Base-by-base conservation (phyloP, 2,329 filamentous ascomycete genomes). In the Aspergillus costaricaensis region DNA sequence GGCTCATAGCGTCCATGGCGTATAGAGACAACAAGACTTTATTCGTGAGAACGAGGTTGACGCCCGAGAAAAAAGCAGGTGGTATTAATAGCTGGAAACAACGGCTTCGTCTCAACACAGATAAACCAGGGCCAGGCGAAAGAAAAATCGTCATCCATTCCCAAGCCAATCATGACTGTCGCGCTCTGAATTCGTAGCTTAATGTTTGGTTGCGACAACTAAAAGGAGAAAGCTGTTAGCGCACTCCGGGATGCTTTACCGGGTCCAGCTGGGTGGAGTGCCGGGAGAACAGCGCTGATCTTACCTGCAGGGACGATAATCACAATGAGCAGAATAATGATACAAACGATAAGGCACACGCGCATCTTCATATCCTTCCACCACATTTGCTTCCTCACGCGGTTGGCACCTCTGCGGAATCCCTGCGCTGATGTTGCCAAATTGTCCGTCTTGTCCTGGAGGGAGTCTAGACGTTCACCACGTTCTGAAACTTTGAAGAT, bases 341-440 rank as follows among this genome's bases (percentile, higher is more conserved):
- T 90, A 73, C 93, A 95, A 61, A 88, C 84, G 75, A 96, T 90
- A 65, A 99, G 83, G 81, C 94, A 98, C 84, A 97, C 95, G 79
- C 95, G 89, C 95, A 99, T 99, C 88, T 98, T 98, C 92, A 97
- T 96, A 76, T 98, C 94, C 86, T 98, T 98, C 94, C 93, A 98
- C 94, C 94, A 98, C 94, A 98, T 98, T 63, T 96, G 89, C 84
- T 93, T 94, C 79, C 95, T 88, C 70, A 99, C 94, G 72, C 92
- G 85, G 84, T 98, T 99, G 79, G 96, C 95, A 67, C 95, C 94
- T 68, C 93, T 89, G 73, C 93, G 91, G 86, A 99, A 99, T 65
- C 92, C 92, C 78, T 96, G 92, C 61, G 95, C 94, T 38, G 93
- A 96, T 65, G 89, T 87, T 62, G 93, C 93, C 68, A 99, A 85